These are phyloP conservation scores for Verbascum thapsus DNA, from an alignment of 257 asterid genomes.

Conservation along the genomic window DNA sequence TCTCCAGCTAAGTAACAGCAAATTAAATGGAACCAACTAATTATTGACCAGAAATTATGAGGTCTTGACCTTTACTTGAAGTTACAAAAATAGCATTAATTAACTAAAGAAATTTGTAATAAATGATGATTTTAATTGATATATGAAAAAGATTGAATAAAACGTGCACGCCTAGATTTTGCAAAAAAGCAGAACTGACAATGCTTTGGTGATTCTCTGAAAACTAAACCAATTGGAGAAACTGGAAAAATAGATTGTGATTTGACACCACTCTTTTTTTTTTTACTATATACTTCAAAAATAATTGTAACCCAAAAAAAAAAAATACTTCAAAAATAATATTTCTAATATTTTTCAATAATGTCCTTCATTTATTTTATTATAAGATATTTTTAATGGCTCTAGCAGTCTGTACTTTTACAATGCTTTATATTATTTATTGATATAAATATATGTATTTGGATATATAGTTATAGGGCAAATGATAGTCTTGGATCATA, in stretches of 20 bases:
- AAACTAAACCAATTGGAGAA: constrained; percentile 31
- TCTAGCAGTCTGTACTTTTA: too few relatives aligned
- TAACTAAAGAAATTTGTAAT: constrained; percentile 13
- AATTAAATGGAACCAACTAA: not conserved
- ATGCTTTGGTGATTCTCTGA: constrained; percentile 17
- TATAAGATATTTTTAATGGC: too few relatives aligned
- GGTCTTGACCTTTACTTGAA: not conserved
- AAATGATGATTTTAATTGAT: not conserved
- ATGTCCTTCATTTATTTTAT: too few relatives aligned
- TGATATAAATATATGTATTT: too few relatives aligned
- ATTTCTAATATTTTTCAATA: too few relatives aligned
- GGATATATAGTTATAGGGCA: too few relatives aligned
- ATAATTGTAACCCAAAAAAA: too few relatives aligned
- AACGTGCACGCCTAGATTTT: constrained; percentile 36
- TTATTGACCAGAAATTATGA: constrained; percentile 4
- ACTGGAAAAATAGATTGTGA: constrained; percentile 27
- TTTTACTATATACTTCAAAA: not conserved
- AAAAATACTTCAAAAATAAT: too few relatives aligned
- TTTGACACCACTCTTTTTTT: constrained; percentile 13
- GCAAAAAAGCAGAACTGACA: not conserved
- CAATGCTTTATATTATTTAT: too few relatives aligned
- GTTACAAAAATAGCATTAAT: constrained; percentile 16
- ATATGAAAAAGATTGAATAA: constrained; percentile 18
- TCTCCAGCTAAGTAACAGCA: not conserved
- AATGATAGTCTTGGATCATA: too few relatives aligned